Conservation (phyloP, 805 yeast genomes). For the Zygoascus ofunaensis region DNA sequence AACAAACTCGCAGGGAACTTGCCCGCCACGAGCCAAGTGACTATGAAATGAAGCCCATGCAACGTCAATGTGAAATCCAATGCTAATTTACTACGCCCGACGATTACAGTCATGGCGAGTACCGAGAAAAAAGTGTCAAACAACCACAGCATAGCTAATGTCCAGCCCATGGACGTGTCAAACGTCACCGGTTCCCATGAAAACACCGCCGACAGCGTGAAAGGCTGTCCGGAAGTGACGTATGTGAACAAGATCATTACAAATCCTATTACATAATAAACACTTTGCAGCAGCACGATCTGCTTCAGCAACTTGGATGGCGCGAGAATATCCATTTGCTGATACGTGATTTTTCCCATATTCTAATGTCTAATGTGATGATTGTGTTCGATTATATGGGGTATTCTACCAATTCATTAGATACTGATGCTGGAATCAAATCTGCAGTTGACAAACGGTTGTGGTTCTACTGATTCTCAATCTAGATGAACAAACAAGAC, state of each 20-base stretch:
- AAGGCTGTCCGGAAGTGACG: conserved; percentile 59
- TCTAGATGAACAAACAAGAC: no score
- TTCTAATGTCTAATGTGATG: neutral
- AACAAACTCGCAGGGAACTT: conserved; percentile 59
- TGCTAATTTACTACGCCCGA: conserved; percentile 87
- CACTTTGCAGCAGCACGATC: conserved; percentile 65
- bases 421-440: no score
- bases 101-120: conserved; percentile 72
- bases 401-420: no score
- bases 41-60: conserved; percentile 66
- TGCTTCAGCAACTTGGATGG: conserved; percentile 58
- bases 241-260: conserved; percentile 58
- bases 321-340: conserved; percentile 37
- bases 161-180: conserved; percentile 73
- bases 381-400: no score
- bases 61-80: conserved; percentile 96
- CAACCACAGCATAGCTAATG: conserved; percentile 68
- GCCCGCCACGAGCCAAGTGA: conserved; percentile 57
- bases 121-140: conserved; percentile 77
- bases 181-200: conserved; percentile 69
- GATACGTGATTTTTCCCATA: neutral
- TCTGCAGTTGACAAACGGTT: no score
- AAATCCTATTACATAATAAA: conserved; percentile 69
- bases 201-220: conserved; percentile 62
- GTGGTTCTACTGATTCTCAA: no score